Conservation (phyloP, 768 basidiomycete genomes). For the Ramaria sp. region DNA sequence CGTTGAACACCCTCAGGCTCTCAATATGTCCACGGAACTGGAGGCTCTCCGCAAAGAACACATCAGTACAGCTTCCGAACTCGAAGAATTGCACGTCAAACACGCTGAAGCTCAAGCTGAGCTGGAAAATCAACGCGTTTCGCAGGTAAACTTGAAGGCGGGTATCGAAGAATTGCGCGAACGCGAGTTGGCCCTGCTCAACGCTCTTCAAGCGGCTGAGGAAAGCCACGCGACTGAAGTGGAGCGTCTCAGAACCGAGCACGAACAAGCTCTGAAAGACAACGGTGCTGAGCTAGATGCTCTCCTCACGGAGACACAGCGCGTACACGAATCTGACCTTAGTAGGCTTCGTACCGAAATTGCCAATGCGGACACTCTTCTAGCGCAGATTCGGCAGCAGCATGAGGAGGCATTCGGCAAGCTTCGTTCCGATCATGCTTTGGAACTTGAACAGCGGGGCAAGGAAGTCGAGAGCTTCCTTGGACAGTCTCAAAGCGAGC, state of each 20-base stretch:
- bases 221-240: conserved; percentile 28
- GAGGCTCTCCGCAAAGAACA: conserved; percentile 61
- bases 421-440: conserved; percentile 42
- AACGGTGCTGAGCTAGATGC: conserved; percentile 33
- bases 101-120: conserved; percentile 37
- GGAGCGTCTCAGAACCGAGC: conserved; percentile 34
- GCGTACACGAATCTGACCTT: conserved; percentile 35
- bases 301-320: conserved; percentile 35
- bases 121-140: conserved; percentile 20
- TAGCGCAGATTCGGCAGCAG: conserved; percentile 33
- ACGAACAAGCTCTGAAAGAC: conserved; percentile 31
- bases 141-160: conserved; percentile 27
- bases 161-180: conserved; percentile 1
- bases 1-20: conserved; percentile 32
- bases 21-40: conserved; percentile 84
- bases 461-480: conserved; percentile 45
- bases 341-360: conserved; percentile 34
- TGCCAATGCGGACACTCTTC: conserved; percentile 25
- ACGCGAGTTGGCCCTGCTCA: conserved; percentile 36
- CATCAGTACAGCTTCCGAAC: conserved; percentile 34
- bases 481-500: conserved; percentile 38
- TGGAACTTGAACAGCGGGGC: conserved; percentile 40
- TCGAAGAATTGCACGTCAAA: conserved; percentile 47
- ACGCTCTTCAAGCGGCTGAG: conserved; percentile 16
- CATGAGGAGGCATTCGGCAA: conserved; percentile 53